Base-by-base conservation (phyloP, 345 rosid species). In the Triadica sebifera region DNA sequence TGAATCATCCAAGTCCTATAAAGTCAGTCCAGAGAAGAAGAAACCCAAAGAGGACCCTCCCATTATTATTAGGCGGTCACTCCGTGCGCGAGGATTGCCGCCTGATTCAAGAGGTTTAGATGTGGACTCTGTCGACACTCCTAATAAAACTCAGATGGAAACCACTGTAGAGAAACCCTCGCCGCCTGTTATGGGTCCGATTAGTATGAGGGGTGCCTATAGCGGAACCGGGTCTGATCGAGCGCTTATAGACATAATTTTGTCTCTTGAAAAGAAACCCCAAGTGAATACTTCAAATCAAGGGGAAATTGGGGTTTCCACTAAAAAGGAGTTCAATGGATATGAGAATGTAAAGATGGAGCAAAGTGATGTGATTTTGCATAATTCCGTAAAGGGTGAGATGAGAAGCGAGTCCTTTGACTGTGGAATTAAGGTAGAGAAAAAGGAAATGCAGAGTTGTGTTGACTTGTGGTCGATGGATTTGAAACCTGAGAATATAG, bases 21-120 rank as follows among this genome's bases (percentile, higher is more conserved):
- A 78, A 75, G 70, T 19, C 72, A 82, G 78, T 71, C 69, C 85
- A 10, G 83, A 74, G 84, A 88, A 86, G 81, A 88, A 87, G 77
- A 84, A 73, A 74, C 80, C 63, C 38, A 87, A 88, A 62, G 22
- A 77, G 2, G 82, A 85, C 71, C 43, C 75, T 2, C 93, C 97
- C 0, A 59, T 75, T 25, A 87, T 92, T 29, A 81, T 85, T 16
- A 84, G 99, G 24, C 82, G 84, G 10, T 93, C 98, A 1, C 81
- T 91, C 63, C 89, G 97, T 19, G 72, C 87, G 4, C 86, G 88
- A 74, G 99, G 96, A 24, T 75, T 87, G 80, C 81, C 85, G 34
- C 97, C 97, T 4, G 93, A 87, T 77, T 83, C 80, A 10, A 49
- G 69, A 34, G 93, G 85, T 68, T 81, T 85, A n/a, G 69, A 67